Evolutionary conservation across 768 basidiomycete genomes (phyloP).

Genomic region (Dentipellis sp.): DNA sequence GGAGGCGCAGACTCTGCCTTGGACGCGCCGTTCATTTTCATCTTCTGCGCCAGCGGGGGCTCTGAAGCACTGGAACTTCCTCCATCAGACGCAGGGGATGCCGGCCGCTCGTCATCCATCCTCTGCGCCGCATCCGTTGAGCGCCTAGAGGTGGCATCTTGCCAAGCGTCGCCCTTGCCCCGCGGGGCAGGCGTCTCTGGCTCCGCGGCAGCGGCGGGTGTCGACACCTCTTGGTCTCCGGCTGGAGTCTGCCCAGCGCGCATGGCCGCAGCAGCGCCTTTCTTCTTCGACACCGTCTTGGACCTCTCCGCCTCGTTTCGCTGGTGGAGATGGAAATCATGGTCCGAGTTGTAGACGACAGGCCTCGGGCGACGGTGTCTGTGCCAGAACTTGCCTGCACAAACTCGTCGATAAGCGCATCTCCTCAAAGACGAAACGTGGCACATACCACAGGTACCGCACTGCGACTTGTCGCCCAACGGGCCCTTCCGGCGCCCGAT

Average conservation of each 20-base stretch:
- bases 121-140: slow-evolving; percentile 1
- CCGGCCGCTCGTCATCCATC: slow-evolving; percentile 40
- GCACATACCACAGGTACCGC: slow-evolving; percentile 81
- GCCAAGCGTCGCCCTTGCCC: slow-evolving; percentile 27
- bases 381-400: slow-evolving; percentile 82
- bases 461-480: slow-evolving; percentile 82
- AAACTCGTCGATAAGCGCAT: slow-evolving; percentile 1
- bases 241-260: slow-evolving; percentile 34
- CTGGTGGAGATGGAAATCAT: slow-evolving; percentile 54
- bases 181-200: slow-evolving; percentile 42
- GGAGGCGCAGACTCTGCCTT: slow-evolving; percentile 24
- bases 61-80: slow-evolving; percentile 63
- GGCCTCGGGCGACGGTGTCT: slow-evolving; percentile 74
- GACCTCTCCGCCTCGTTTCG: slow-evolving; percentile 48
- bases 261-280: slow-evolving; percentile 40
- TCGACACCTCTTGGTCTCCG: slow-evolving; percentile 13
- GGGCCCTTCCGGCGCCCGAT: slow-evolving; percentile 85
- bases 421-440: not conserved
- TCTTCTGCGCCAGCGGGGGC: slow-evolving; percentile 58
- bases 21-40: slow-evolving; percentile 47
- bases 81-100: slow-evolving; percentile 58
- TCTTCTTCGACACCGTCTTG: slow-evolving; percentile 48
- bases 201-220: slow-evolving; percentile 27
- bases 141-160: slow-evolving; percentile 17
- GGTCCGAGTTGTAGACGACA: slow-evolving; percentile 71